phyloP scores from a whole-genome alignment of 345 rosid genomes.

The Streptanthus diversifolius region DNA sequence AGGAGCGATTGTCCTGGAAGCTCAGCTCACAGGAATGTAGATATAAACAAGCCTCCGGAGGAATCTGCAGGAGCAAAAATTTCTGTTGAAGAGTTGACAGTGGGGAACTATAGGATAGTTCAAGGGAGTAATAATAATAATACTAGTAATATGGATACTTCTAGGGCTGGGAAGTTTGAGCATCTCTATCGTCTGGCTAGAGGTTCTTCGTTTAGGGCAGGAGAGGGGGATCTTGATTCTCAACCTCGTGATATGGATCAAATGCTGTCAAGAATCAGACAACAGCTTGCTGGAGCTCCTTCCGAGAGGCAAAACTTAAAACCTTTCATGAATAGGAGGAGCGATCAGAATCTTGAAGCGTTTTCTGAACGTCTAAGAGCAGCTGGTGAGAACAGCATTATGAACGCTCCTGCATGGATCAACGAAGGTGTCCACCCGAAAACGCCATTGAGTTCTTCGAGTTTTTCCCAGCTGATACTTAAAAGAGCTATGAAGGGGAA shows the following conservation, averaged over 20 bases:
- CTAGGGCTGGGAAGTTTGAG: conserved; percentile 36
- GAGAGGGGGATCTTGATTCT: conserved; percentile 35
- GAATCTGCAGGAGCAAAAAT: conserved; percentile 26
- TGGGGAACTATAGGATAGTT: conserved; percentile 37
- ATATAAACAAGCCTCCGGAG: conserved; percentile 25
- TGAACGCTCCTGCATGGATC: conserved; percentile 32
- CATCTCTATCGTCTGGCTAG: conserved; percentile 24
- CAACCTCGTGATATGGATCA: conserved; percentile 40
- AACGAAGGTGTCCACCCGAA: conserved; percentile 33
- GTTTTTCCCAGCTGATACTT: conserved; percentile 41
- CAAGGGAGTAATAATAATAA: conserved; percentile 17
- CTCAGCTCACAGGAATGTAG: conserved; percentile 29
- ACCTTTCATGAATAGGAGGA: conserved; percentile 29
- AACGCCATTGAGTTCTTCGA: conserved; percentile 24
- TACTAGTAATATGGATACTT: conserved; percentile 15
- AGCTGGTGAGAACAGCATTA: conserved; percentile 30
- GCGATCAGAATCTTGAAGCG: conserved; percentile 38
- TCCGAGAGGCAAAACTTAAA: conserved; percentile 35
- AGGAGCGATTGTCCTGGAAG: conserved; percentile 37
- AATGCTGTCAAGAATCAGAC: conserved; percentile 34
- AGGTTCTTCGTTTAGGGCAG: conserved; percentile 28
- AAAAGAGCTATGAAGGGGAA: conserved; percentile 50
- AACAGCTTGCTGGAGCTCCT: conserved; percentile 39
- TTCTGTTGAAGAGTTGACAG: conserved; percentile 44
- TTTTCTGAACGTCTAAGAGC: conserved; percentile 37